Percentiles rank a stretch among this genome's conserved stretches.
Evolutionary conservation across 306 rosid genomes (phyloP).

Genomic region (Ormosia emarginata): DNA sequence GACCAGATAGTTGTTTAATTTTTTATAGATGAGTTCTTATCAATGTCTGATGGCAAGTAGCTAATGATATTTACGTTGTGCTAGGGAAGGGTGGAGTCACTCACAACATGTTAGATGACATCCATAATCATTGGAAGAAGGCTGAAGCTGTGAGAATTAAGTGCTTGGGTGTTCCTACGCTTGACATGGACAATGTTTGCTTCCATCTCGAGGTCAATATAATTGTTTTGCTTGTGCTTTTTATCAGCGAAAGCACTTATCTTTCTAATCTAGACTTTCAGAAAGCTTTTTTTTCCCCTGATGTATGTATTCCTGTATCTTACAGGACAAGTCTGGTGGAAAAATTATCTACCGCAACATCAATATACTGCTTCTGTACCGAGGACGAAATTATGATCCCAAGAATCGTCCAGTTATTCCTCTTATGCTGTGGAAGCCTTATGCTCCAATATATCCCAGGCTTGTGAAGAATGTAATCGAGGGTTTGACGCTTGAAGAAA

Average conservation of each 20-base stretch:
- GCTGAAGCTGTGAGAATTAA: constrained; percentile 97
- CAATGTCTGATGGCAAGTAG: background rate
- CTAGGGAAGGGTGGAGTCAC: constrained; percentile 88
- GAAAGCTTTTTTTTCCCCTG: constrained; percentile 12
- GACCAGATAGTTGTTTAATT: background rate
- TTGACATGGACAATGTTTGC: constrained; percentile 88
- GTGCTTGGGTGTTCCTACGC: constrained; percentile 93
- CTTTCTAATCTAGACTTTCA: constrained; percentile 5
- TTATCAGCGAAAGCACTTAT: background rate
- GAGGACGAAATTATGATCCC: constrained; percentile 80
- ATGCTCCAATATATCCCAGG: constrained; percentile 82
- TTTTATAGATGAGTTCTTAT: background rate
- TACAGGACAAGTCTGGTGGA: constrained; percentile 86
- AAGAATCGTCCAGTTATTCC: constrained; percentile 66
- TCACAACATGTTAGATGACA: constrained; percentile 87
- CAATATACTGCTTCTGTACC: constrained; percentile 65
- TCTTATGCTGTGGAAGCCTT: constrained; percentile 94
- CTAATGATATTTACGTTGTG: constrained; percentile 29
- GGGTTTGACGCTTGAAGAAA: constrained; percentile 65
- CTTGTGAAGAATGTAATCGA: constrained; percentile 77
- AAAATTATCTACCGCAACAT: constrained; percentile 60
- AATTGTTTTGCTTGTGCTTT: background rate
- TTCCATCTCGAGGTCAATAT: constrained; percentile 81
- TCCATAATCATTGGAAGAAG: constrained; percentile 89
- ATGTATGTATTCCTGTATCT: constrained; percentile 30